A percentile compares a stretch with the other conserved stretches of the same genome.
phyloP scores from a whole-genome alignment of 129 eudicot genomes.

The Logfia minima region DNA sequence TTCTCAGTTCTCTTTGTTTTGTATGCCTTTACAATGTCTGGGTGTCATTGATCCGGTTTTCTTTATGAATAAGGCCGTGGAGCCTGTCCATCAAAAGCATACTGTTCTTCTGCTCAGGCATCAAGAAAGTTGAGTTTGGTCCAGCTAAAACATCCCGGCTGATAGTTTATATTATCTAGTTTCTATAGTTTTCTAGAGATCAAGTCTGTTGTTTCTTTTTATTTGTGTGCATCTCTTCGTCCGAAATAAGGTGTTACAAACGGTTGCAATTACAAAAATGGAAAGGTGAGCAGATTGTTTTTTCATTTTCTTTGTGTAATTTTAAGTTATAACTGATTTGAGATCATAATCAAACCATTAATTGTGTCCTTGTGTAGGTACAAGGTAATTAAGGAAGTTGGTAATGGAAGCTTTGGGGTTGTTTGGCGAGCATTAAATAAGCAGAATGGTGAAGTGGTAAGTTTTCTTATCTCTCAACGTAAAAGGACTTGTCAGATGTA shows the following conservation, averaged over 20 bases:
- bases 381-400: slow-evolving; percentile 86
- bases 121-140: slow-evolving; percentile 48
- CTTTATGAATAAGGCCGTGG: slow-evolving; percentile 50
- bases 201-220: slow-evolving; percentile 32
- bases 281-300: slow-evolving; percentile 59
- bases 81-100: slow-evolving; percentile 48
- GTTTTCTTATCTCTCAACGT: slow-evolving; percentile 11
- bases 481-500: not conserved
- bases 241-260: slow-evolving; percentile 50
- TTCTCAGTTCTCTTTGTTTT: slow-evolving; percentile 33
- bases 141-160: not conserved
- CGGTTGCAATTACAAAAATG: slow-evolving; percentile 54
- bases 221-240: slow-evolving; percentile 30
- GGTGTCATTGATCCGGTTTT: slow-evolving; percentile 32
- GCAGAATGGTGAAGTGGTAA: slow-evolving; percentile 94
- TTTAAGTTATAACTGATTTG: not conserved
- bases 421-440: slow-evolving; percentile 93
- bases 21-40: slow-evolving; percentile 27
- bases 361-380: slow-evolving; percentile 46
- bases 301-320: not conserved
- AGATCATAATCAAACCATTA: not conserved
- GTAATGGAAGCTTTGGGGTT: slow-evolving; percentile 95
- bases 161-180: slow-evolving; percentile 41
- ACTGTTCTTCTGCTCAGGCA: slow-evolving; percentile 38
- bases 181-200: slow-evolving; percentile 40